Conservation (phyloP, 805 yeast species). For the Huiozyma naganishii region DNA sequence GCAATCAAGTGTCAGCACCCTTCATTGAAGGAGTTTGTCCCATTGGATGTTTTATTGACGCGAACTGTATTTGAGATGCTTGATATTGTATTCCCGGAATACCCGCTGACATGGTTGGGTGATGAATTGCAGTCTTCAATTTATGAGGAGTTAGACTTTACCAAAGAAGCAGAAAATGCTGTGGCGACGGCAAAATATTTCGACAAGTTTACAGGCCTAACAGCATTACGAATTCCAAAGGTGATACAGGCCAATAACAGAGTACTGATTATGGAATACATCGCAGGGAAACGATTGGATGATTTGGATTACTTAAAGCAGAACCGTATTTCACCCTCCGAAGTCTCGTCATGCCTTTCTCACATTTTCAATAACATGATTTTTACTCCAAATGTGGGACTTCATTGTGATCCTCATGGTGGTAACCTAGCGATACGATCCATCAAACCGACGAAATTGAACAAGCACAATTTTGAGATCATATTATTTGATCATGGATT, state of each 20-base stretch:
- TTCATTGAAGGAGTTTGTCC: constrained; percentile 73
- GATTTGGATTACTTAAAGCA: constrained; percentile 52
- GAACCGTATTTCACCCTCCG: constrained; percentile 58
- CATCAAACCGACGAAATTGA: constrained; percentile 12
- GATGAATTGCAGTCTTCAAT: constrained; percentile 84
- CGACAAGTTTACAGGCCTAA: constrained; percentile 37
- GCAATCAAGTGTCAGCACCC: constrained; percentile 97
- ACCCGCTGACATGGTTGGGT: constrained; percentile 90
- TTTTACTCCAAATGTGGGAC: constrained; percentile 80
- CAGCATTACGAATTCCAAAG: constrained; percentile 74
- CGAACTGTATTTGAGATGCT: constrained; percentile 62
- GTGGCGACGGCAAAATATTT: constrained; percentile 59
- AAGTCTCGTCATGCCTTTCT: constrained; percentile 75
- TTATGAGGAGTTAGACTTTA: constrained; percentile 82
- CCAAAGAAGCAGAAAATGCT: constrained; percentile 79
- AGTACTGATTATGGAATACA: constrained; percentile 77
- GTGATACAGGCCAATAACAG: constrained; percentile 57
- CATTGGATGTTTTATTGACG: constrained; percentile 76
- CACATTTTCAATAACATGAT: constrained; percentile 93
- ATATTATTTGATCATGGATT: constrained; percentile 91
- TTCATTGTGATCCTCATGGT: constrained; percentile 98
- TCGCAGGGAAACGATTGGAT: constrained; percentile 76
- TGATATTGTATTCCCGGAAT: constrained; percentile 79
- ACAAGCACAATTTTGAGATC: constrained; percentile 75
- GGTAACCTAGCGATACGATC: constrained; percentile 81